Base-by-base conservation (phyloP, 192 early-diverging fungal genomes). In the Dimargaris cristalligena region DNA sequence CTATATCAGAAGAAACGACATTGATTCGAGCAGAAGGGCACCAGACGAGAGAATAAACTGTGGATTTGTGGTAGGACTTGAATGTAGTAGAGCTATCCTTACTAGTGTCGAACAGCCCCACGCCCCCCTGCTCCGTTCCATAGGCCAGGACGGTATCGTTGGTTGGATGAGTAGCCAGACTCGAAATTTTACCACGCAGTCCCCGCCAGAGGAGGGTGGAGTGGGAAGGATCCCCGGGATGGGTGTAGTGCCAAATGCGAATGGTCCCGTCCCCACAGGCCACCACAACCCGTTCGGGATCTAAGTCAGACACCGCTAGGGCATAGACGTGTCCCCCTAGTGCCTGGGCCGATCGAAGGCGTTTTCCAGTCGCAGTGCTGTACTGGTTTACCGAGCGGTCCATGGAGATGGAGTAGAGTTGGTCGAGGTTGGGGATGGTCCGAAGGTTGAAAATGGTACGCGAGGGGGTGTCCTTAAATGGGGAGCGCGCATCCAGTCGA, bases 201-300 rank as follows among this genome's bases (percentile, higher is more conserved):
- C 54, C 54, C 16, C 31, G 26, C 54, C 54, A 56, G 4, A 56
- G 14, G 30, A 34, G 32, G 32, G 34, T 33, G 6, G 54, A 29
- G 20, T 4, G 20, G 31, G 6, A 1, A 14, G 54, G 20, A 23
- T 56, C 20, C 8, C 6, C 30, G 6, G 32, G 54, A 28, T 31
- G 34, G 20, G 9, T 6, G 26, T 14, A 29, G 13, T 56, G 9
- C 54, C 54, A 56, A 18, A 56, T 16, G 10, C 54, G 26, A 33
- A 56, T 56, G 31, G 54, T 34, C 14, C 54, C 54, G 32, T 56
- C 54, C 1, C 54, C 54, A 33, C 54, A 56, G 26, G 54, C 54
- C 20, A 56, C 34, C 1, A 33, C 34, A 29, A 34, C 16, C 2
- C 54, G 54, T n/a, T 31, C 34, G 20, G 54, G 54, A 11, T 56